Percentiles rank a stretch among this genome's conserved stretches.
Conservation (phyloP, 176 grass and related monocot species). For the Carex myosuroides region DNA sequence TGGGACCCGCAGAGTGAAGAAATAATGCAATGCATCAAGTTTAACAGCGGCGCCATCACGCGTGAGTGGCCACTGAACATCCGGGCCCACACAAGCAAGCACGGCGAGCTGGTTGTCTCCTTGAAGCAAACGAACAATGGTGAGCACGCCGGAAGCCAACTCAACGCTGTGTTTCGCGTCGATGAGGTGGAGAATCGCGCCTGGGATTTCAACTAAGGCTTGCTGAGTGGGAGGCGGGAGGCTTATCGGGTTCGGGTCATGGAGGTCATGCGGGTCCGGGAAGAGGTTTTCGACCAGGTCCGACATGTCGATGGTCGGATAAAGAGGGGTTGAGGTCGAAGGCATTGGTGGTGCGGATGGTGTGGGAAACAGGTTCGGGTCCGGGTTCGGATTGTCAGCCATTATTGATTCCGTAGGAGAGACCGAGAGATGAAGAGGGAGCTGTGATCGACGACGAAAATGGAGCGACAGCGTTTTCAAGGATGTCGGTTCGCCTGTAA, state of each 20-base stretch:
- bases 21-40: conserved; percentile 69
- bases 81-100: conserved; percentile 28
- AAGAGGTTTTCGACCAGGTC: conserved; percentile 35
- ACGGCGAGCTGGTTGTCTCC: conserved; percentile 52
- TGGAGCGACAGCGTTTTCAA: not conserved
- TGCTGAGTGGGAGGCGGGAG: conserved; percentile 27
- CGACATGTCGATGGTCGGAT: conserved; percentile 51
- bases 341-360: conserved; percentile 42
- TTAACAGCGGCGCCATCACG: conserved; percentile 63
- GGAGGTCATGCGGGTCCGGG: not conserved
- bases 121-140: conserved; percentile 52
- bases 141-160: conserved; percentile 56
- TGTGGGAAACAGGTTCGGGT: conserved; percentile 1
- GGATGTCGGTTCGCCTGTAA: not conserved
- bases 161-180: conserved; percentile 57
- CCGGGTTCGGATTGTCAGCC: not conserved
- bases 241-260: not conserved
- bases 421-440: not conserved
- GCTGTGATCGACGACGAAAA: not conserved
- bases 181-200: conserved; percentile 59
- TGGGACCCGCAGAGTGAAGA: conserved; percentile 67
- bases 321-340: conserved; percentile 15
- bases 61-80: conserved; percentile 63
- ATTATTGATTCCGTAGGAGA: not conserved
- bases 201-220: conserved; percentile 37